Evolutionary conservation across 768 basidiomycete species (phyloP).

Genomic region (Macrolepiota dolichaula): DNA sequence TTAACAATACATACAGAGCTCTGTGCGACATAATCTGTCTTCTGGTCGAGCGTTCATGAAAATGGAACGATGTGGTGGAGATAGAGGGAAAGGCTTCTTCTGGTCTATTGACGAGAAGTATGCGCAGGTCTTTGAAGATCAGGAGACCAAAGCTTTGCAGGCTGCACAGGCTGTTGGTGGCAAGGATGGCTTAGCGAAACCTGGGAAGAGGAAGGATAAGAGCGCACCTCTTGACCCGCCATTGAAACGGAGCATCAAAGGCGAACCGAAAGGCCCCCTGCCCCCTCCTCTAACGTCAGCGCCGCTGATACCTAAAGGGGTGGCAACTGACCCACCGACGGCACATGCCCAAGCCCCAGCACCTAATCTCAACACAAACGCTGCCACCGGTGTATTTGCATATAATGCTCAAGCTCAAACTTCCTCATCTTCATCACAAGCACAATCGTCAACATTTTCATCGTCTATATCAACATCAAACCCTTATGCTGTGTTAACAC

Average conservation of each 20-base stretch:
- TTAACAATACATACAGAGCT: slow-evolving; percentile 53
- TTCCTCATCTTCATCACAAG: slow-evolving; percentile 19
- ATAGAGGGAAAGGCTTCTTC: slow-evolving; percentile 88
- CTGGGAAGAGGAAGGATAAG: slow-evolving; percentile 61
- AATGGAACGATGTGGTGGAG: slow-evolving; percentile 79
- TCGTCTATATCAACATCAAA: slow-evolving; percentile 27
- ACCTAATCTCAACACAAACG: slow-evolving; percentile 20
- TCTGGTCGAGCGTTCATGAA: slow-evolving; percentile 91
- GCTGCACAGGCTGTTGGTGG: slow-evolving; percentile 30
- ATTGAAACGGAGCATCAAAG: slow-evolving; percentile 68
- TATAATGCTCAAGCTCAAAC: slow-evolving; percentile 34
- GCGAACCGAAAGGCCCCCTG: slow-evolving; percentile 54
- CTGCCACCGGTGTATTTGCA: slow-evolving; percentile 40
- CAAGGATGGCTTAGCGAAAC: slow-evolving; percentile 29
- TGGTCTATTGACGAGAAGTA: slow-evolving; percentile 86
- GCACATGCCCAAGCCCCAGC: slow-evolving; percentile 17
- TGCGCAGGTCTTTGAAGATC: slow-evolving; percentile 67
- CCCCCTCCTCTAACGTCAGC: slow-evolving; percentile 70
- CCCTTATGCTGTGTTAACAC: slow-evolving; percentile 36
- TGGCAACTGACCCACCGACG: slow-evolving; percentile 19
- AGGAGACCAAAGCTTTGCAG: slow-evolving; percentile 53
- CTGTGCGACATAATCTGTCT: slow-evolving; percentile 93
- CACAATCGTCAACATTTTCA: slow-evolving; percentile 21
- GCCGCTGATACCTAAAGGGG: slow-evolving; percentile 51
- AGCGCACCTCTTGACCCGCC: slow-evolving; percentile 53